A percentile compares a stretch with the other conserved stretches of the same genome.
phyloP scores from a whole-genome alignment of 495 filamentous ascomycete species.

The Cercophora scortea region DNA sequence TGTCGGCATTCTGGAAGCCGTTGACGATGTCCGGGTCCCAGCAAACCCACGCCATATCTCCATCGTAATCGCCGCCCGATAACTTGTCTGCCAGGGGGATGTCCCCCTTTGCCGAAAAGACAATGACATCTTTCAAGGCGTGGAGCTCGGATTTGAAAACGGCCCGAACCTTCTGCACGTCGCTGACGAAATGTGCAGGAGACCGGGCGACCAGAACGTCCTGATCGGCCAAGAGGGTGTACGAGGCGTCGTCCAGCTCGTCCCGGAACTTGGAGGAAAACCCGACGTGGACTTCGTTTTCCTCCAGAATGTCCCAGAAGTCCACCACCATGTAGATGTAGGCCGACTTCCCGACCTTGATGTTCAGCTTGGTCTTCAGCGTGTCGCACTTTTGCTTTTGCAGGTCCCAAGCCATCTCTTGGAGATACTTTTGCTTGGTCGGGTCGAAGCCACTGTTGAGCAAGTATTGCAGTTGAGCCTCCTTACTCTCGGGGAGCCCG shows the following conservation, averaged over 20 bases:
- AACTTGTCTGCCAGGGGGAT: slow-evolving; percentile 70
- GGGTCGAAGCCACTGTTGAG: slow-evolving; percentile 62
- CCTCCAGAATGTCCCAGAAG: slow-evolving; percentile 59
- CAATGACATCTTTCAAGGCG: slow-evolving; percentile 75
- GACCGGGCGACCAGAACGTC: slow-evolving; percentile 81
- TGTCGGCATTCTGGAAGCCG: slow-evolving; percentile 63
- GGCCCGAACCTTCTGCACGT: slow-evolving; percentile 64
- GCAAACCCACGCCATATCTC: slow-evolving; percentile 83
- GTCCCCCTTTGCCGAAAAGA: slow-evolving; percentile 68
- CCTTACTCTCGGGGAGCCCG: slow-evolving; percentile 42
- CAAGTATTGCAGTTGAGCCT: slow-evolving; percentile 47
- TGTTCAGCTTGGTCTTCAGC: slow-evolving; percentile 56
- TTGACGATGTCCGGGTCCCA: slow-evolving; percentile 74
- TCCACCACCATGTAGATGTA: slow-evolving; percentile 78
- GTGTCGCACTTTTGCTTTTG: slow-evolving; percentile 48
- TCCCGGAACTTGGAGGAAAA: slow-evolving; percentile 65
- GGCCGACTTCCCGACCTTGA: slow-evolving; percentile 66
- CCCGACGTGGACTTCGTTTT: slow-evolving; percentile 69
- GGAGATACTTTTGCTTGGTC: slow-evolving; percentile 49
- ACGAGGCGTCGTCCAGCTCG: slow-evolving; percentile 41
- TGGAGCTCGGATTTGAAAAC: slow-evolving; percentile 59
- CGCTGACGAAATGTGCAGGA: slow-evolving; percentile 71
- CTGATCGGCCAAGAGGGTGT: slow-evolving; percentile 54
- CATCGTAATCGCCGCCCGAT: slow-evolving; percentile 93
- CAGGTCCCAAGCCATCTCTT: slow-evolving; percentile 45